Evolutionary conservation across 441 rosid species (phyloP).

Genomic region (Gossypium armourianum): DNA sequence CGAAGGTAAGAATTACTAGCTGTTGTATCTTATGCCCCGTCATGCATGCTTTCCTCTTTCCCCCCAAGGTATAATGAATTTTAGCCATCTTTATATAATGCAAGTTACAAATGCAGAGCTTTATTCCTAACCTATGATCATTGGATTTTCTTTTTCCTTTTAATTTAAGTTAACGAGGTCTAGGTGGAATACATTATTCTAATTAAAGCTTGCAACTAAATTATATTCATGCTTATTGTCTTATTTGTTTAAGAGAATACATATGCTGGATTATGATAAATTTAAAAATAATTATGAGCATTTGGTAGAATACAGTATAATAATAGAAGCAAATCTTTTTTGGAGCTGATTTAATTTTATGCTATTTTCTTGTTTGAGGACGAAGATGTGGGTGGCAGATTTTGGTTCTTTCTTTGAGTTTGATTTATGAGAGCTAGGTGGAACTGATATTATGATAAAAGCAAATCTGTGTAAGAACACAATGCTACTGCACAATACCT

Average conservation of each 20-base stretch:
- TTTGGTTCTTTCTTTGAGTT: neutral
- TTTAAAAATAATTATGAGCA: neutral
- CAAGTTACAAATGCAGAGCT: neutral
- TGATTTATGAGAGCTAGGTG: neutral
- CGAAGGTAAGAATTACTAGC: conserved; percentile 48
- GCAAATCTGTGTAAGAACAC: neutral
- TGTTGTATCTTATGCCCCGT: neutral
- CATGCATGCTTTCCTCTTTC: neutral
- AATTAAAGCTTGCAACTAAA: neutral
- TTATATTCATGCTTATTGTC: neutral
- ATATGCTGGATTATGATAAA: neutral
- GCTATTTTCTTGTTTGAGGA: neutral
- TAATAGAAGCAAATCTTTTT: neutral
- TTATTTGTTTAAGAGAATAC: neutral
- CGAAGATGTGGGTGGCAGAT: neutral
- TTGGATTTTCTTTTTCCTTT: neutral
- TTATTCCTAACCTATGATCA: neutral
- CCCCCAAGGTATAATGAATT: conserved; percentile 1
- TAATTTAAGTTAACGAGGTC: neutral
- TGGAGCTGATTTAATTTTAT: neutral
- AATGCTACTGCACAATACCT: neutral
- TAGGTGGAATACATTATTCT: neutral
- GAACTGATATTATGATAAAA: neutral
- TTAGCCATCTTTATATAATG: neutral
- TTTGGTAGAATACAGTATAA: neutral